A percentile compares a stretch with the other conserved stretches of the same genome.
These are phyloP conservation scores for Bretschneidera sinensis DNA, from an alignment of 345 rosid species.

Conservation along the genomic window DNA sequence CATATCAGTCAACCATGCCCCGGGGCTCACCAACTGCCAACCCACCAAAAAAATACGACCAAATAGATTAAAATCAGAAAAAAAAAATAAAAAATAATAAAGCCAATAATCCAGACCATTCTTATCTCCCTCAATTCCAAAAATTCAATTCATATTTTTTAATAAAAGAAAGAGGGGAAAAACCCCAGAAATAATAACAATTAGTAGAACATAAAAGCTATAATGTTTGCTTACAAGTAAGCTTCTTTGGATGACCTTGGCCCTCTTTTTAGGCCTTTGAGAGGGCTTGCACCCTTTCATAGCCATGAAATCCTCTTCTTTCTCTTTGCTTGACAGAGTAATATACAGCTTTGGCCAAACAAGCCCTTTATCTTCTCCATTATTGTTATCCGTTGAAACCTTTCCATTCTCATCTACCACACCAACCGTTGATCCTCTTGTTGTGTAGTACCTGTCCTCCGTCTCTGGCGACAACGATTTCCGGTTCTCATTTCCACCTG, in stretches of 20 bases:
- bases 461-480: slow-evolving; percentile 50
- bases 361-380: slow-evolving; percentile 39
- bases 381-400: slow-evolving; percentile 28
- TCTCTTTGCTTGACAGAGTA: slow-evolving; percentile 65
- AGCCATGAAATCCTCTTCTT: slow-evolving; percentile 72
- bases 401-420: slow-evolving; percentile 43
- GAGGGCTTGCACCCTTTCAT: slow-evolving; percentile 81
- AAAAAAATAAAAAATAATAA: too few relatives aligned
- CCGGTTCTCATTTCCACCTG: slow-evolving; percentile 27
- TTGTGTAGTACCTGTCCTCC: slow-evolving; percentile 58
- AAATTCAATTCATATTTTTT: too few relatives aligned
- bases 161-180: too few relatives aligned
- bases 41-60: too few relatives aligned
- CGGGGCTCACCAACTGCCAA: not conserved
- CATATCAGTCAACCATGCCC: not conserved
- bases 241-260: slow-evolving; percentile 62
- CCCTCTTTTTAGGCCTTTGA: slow-evolving; percentile 75
- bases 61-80: not conserved
- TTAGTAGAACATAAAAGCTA: too few relatives aligned
- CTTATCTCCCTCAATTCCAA: too few relatives aligned
- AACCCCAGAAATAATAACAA: too few relatives aligned
- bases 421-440: slow-evolving; percentile 47
- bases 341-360: slow-evolving; percentile 64
- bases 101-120: too few relatives aligned
- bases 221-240: slow-evolving; percentile 43